A percentile compares a stretch with the other conserved stretches of the same genome.
phyloP scores from a whole-genome alignment of 2,329 filamentous ascomycete species.

The Colletotrichum orbiculare region DNA sequence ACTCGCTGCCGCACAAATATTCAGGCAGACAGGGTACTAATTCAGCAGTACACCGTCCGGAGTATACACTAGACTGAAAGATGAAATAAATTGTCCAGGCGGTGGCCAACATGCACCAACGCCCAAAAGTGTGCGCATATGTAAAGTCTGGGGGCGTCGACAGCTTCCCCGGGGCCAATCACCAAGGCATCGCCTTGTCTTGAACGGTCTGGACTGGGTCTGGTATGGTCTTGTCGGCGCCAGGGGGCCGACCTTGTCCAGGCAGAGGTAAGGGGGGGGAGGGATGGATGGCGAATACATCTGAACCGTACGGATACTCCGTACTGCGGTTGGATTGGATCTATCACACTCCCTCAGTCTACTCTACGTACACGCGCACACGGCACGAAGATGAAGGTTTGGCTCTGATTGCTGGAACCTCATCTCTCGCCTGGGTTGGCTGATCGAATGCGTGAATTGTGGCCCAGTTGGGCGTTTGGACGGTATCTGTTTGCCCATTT shows the following conservation, averaged over 20 bases:
- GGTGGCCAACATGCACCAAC: constrained; percentile 32
- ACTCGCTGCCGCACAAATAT: too few species aligned
- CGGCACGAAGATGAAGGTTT: neutral
- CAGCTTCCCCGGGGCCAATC: constrained; percentile 28
- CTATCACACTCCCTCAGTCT: too few species aligned
- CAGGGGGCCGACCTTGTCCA: neutral
- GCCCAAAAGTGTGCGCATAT: constrained; percentile 13
- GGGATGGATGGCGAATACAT: too few species aligned
- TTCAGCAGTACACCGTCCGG: neutral
- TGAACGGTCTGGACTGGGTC: constrained; percentile 21
- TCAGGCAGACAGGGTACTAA: neutral
- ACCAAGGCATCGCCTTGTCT: constrained; percentile 23
- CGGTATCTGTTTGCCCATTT: constrained; percentile 2
- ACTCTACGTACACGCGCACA: neutral
- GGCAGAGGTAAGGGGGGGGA: neutral
- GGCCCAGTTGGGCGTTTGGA: constrained; percentile 2
- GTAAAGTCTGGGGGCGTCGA: constrained; percentile 19
- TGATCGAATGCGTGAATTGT: neutral
- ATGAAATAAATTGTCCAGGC: neutral
- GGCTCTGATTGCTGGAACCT: constrained; percentile 13
- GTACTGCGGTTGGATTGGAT: neutral
- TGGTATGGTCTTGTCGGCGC: constrained; percentile 26
- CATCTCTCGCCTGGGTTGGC: neutral
- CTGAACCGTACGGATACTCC: too few species aligned
- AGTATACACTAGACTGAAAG: neutral